Evolutionary conservation across 169 alveolate species (phyloP), one percentile per base, ranked within the genome.

Genomic region (Perkinsus olseni): DNA sequence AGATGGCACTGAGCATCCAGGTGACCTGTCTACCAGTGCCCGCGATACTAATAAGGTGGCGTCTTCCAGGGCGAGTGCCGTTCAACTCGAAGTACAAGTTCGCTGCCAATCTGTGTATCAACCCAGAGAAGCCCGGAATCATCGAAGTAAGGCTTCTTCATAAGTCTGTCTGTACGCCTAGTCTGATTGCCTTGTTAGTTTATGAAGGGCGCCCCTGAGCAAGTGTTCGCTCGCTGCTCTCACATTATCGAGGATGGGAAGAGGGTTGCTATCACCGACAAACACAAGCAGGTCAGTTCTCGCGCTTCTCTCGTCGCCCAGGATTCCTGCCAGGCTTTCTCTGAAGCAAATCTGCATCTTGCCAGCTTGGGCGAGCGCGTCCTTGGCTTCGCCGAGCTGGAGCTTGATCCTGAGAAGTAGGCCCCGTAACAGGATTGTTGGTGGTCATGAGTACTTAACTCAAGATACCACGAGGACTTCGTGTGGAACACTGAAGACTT

Each of bases 141-240:
- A 39, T 38, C 92, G 51, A 31, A 38, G 91, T 38, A 24, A 91
- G 48, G n/a, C n/a, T n/a, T n/a, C n/a, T n/a, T n/a, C 74, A 93
- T 91, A 92, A 93, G 38, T 39, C 91, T 74, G 40, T 93, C 28
- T 37, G 94, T 17, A 10, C 62, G 17, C 62, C 62, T 45, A 17
- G 17, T 24, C 92, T 91, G 6, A 94, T 93, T 62, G 1, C 34
- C 82, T 62, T 62, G 1, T 62, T 24, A 62, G 82, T 62, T 62
- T 24, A 93, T 97, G 40, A 97, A 97, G 93, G 98, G 98, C n/a
- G 98, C 98, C 36, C 98, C 98, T 6, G 98, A 97, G 92, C 93
- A 93, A 74, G 92, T 97, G 34, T 74, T 93, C 24, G 62, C 93
- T 37, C 62, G 74, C 91, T 94, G 95, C 94, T 91, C 50, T 17